These are phyloP conservation scores for Juglanconis juglandina DNA, from an alignment of 2,329 filamentous ascomycete genomes.

Conservation along the genomic window DNA sequence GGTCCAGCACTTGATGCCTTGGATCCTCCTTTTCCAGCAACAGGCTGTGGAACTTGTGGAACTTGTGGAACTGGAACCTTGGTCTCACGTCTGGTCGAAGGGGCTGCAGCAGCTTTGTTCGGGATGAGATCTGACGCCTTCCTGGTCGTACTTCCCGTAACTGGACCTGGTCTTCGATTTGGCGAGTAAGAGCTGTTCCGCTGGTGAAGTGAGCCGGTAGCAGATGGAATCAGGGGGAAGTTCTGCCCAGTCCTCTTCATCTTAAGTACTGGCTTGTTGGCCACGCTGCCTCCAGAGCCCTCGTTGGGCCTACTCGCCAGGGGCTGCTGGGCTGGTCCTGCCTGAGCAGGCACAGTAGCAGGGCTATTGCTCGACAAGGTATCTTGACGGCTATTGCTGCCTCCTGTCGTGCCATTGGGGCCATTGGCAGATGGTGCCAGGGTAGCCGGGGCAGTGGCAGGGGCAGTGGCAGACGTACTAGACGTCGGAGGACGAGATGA, in stretches of 20 bases:
- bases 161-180: neutral
- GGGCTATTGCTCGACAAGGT: neutral
- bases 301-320: neutral
- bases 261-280: slow-evolving; percentile 10
- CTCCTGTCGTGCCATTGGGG: neutral
- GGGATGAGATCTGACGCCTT: neutral
- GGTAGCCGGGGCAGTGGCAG: too few species aligned
- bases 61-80: neutral
- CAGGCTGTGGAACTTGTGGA: neutral
- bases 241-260: slow-evolving; percentile 18
- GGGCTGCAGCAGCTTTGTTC: neutral
- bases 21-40: neutral
- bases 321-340: neutral
- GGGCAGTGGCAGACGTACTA: neutral
- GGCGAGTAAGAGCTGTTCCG: neutral
- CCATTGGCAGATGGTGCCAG: neutral
- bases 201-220: neutral
- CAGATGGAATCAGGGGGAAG: slow-evolving; percentile 2
- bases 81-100: neutral
- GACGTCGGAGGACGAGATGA: too few species aligned
- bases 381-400: neutral
- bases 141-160: neutral
- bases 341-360: neutral
- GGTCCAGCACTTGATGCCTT: neutral
- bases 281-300: too few species aligned